phyloP scores from a whole-genome alignment of 2,329 filamentous ascomycete genomes.

The Claviceps quebecensis region DNA sequence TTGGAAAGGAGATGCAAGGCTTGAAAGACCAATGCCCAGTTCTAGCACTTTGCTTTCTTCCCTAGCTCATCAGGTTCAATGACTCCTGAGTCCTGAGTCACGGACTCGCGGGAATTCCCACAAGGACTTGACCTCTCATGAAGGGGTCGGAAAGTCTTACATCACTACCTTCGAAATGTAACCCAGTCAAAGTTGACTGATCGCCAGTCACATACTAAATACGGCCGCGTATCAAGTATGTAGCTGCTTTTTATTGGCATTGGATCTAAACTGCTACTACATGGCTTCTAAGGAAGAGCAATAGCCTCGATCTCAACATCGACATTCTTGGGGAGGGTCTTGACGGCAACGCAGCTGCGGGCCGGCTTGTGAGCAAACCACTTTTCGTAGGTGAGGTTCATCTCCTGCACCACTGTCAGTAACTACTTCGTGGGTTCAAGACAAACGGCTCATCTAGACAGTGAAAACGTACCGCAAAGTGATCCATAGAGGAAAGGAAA shows the following conservation, averaged over 20 bases:
- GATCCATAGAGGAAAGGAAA: slow-evolving; percentile 81
- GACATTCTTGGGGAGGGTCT: slow-evolving; percentile 73
- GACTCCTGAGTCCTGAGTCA: too few relatives aligned
- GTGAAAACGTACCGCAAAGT: slow-evolving; percentile 52
- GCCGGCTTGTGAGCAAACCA: slow-evolving; percentile 75
- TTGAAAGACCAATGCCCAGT: too few relatives aligned
- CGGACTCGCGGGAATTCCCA: too few relatives aligned
- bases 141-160: too few relatives aligned
- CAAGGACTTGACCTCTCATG: too few relatives aligned
- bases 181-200: not conserved
- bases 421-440: too few relatives aligned
- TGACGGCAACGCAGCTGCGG: slow-evolving; percentile 81
- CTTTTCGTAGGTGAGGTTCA: slow-evolving; percentile 77
- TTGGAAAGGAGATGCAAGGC: too few relatives aligned
- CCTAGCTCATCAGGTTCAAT: too few relatives aligned
- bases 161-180: not conserved
- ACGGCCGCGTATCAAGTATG: not conserved
- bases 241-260: not conserved
- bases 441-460: not conserved
- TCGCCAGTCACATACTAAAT: not conserved
- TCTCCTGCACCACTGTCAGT: slow-evolving; percentile 30
- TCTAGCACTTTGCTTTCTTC: too few relatives aligned
- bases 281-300: slow-evolving; percentile 43
- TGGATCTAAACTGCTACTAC: not conserved
- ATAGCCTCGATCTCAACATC: slow-evolving; percentile 86